phyloP scores from a whole-genome alignment of 305 asterid genomes.

The Caryopteris hybrid region DNA sequence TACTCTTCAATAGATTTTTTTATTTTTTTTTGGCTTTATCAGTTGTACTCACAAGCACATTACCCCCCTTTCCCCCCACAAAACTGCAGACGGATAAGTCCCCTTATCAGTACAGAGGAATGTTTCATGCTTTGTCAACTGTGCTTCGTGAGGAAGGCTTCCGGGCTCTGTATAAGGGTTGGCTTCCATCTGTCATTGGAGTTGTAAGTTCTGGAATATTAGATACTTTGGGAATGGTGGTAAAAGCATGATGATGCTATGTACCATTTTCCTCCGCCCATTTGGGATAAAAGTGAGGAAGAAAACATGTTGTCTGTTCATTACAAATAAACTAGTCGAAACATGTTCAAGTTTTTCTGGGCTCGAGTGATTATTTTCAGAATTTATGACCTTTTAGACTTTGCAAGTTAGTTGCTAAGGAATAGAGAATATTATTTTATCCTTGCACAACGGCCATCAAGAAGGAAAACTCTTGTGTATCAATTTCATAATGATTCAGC shows the following conservation, averaged over 20 bases:
- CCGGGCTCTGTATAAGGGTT: slow-evolving; percentile 86
- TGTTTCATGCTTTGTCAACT: slow-evolving; percentile 83
- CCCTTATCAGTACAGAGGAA: slow-evolving; percentile 85
- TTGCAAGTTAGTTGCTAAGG: not conserved
- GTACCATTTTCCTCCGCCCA: not conserved
- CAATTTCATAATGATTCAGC: not conserved
- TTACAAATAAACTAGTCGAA: too few species aligned
- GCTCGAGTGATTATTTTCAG: not conserved
- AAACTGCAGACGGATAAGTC: slow-evolving; percentile 79
- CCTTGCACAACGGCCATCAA: not conserved
- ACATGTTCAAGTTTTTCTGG: too few species aligned
- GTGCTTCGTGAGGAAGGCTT: slow-evolving; percentile 96
- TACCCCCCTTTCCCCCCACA: slow-evolving; percentile 17
- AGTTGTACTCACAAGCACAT: slow-evolving; percentile 4
- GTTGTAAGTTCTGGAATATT: slow-evolving; percentile 58
- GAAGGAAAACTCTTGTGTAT: not conserved
- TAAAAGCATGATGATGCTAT: not conserved
- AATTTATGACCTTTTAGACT: not conserved
- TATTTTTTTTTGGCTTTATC: not conserved
- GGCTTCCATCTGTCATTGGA: slow-evolving; percentile 98
- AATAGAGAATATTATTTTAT: not conserved
- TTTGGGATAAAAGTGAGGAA: slow-evolving; percentile 8
- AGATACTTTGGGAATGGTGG: not conserved
- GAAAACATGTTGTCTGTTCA: too few species aligned
- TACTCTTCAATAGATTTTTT: slow-evolving; percentile 8